phyloP scores from a whole-genome alignment of 768 basidiomycete species.

The Psilocybe tampanensis region DNA sequence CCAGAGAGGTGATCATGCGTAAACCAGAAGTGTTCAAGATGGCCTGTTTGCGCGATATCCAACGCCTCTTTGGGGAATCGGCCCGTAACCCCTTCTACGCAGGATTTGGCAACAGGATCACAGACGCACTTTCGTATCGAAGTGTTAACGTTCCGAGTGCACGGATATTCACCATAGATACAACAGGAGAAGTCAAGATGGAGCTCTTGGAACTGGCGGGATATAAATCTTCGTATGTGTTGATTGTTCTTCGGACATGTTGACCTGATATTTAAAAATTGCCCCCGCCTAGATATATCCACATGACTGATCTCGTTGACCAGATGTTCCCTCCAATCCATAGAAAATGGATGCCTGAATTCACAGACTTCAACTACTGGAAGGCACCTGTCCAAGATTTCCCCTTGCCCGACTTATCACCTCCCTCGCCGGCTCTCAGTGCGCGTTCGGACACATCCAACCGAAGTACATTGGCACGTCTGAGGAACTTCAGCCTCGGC shows the following conservation, averaged over 20 bases:
- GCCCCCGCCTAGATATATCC: slow-evolving; percentile 67
- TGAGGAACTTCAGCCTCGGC: slow-evolving; percentile 82
- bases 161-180: slow-evolving; percentile 96
- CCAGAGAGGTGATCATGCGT: slow-evolving; percentile 96
- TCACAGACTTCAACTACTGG: slow-evolving; percentile 98
- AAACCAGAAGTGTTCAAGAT: slow-evolving; percentile 99
- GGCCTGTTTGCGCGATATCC: slow-evolving; percentile 96
- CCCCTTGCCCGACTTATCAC: slow-evolving; percentile 75
- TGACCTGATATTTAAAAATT: not conserved
- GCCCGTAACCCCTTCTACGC: slow-evolving; percentile 87
- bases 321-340: slow-evolving; percentile 99
- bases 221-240: slow-evolving; percentile 89
- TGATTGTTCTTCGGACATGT: not conserved
- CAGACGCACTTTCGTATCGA: slow-evolving; percentile 97
- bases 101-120: slow-evolving; percentile 98
- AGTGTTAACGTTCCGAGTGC: slow-evolving; percentile 94
- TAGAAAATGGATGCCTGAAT: slow-evolving; percentile 86
- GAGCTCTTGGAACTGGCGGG: slow-evolving; percentile 96
- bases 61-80: slow-evolving; percentile 80
- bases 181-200: slow-evolving; percentile 93
- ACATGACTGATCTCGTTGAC: slow-evolving; percentile 99
- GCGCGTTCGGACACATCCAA: slow-evolving; percentile 89
- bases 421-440: slow-evolving; percentile 92
- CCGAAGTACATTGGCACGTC: slow-evolving; percentile 68
- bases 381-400: slow-evolving; percentile 78